These are phyloP conservation scores for Eucalyptus curtisii DNA, from an alignment of 345 rosid genomes.

Conservation along the genomic window DNA sequence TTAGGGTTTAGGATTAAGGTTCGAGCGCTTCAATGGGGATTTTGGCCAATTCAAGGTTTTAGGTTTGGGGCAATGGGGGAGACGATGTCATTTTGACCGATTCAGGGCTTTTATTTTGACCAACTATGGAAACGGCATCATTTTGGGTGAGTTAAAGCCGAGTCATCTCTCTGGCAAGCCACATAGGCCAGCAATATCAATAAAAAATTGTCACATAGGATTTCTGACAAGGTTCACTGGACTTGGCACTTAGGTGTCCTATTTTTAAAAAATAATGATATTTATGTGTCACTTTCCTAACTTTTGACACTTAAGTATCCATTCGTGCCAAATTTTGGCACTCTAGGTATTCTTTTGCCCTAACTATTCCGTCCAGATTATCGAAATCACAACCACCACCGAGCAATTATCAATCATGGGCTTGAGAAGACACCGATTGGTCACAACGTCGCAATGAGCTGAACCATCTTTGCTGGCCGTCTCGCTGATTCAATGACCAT, in stretches of 20 bases:
- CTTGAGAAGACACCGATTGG: background rate
- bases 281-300: too few species aligned
- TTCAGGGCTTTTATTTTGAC: too few species aligned
- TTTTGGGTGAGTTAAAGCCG: too few species aligned
- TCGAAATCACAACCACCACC: background rate
- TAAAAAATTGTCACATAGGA: fast-evolving
- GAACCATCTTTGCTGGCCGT: constrained; percentile 39
- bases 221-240: fast-evolving
- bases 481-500: constrained; percentile 29
- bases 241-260: fast-evolving
- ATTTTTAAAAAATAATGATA: too few species aligned
- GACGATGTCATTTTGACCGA: fast-evolving
- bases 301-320: too few species aligned
- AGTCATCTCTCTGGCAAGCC: too few species aligned
- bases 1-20: fast-evolving
- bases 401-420: background rate
- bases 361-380: too few species aligned
- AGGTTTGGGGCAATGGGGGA: too few species aligned
- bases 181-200: fast-evolving
- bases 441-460: constrained; percentile 20
- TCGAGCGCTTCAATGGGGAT: too few species aligned
- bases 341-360: too few species aligned
- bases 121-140: fast-evolving
- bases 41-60: too few species aligned
- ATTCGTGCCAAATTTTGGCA: fast-evolving